These are phyloP conservation scores for Trichoderma gracile DNA, from an alignment of 2,329 filamentous ascomycete species.

Conservation along the genomic window DNA sequence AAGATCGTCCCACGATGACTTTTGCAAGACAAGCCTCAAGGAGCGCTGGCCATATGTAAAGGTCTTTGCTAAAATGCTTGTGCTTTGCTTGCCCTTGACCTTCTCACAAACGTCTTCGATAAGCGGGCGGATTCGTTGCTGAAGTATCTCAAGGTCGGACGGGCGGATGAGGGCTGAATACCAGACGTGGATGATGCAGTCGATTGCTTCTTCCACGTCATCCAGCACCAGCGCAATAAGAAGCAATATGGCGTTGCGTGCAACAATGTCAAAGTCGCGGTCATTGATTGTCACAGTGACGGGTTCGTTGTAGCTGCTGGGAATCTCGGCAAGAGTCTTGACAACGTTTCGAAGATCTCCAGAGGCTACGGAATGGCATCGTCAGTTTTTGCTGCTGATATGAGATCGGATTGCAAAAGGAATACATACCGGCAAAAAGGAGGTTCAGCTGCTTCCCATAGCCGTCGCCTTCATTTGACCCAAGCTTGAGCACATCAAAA, in stretches of 20 bases:
- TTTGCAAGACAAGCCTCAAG: background rate
- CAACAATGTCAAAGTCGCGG: background rate
- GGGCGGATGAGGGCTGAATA: conserved; percentile 28
- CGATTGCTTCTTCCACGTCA: conserved; percentile 22
- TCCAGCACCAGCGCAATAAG: conserved; percentile 20
- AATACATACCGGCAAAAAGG: conserved; percentile 7
- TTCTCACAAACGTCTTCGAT: background rate
- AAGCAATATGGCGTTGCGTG: conserved; percentile 11
- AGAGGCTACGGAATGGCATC: background rate
- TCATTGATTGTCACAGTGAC: conserved; percentile 10
- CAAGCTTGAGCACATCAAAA: conserved; percentile 1
- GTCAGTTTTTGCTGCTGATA: background rate
- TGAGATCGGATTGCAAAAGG: background rate
- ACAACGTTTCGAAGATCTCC: conserved; percentile 18
- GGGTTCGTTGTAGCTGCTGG: background rate
- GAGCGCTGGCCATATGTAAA: background rate
- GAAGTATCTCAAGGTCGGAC: conserved; percentile 24
- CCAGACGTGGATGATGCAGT: conserved; percentile 31
- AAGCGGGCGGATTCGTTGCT: background rate
- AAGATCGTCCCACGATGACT: background rate
- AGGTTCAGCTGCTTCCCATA: background rate
- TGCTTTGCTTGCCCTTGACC: background rate
- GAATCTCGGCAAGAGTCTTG: conserved; percentile 8
- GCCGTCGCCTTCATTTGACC: conserved; percentile 2
- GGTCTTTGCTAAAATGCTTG: background rate